Conservation (phyloP, 345 rosid species). For the Eucalyptus cloeziana region DNA sequence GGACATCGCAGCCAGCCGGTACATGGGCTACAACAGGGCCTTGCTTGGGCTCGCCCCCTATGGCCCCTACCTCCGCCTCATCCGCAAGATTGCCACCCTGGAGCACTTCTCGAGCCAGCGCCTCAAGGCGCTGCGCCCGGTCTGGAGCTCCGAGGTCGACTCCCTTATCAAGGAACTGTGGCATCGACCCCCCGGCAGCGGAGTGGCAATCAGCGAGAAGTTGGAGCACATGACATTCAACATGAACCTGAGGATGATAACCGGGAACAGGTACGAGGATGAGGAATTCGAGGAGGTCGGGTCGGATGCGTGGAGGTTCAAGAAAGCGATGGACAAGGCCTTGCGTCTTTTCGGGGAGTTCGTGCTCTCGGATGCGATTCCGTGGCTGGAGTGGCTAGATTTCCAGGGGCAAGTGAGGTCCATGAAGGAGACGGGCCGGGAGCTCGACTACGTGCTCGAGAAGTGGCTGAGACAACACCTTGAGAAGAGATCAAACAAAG, state of each 20-base stretch:
- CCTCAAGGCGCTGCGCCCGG: background rate
- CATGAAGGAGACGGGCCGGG: slow-evolving; percentile 1
- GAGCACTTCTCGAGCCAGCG: background rate
- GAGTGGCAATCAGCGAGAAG: background rate
- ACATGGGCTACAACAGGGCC: background rate
- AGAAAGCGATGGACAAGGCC: background rate
- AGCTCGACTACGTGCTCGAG: background rate
- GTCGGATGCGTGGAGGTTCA: background rate
- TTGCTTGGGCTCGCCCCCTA: background rate
- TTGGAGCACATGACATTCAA: background rate
- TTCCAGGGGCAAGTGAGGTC: slow-evolving; percentile 4
- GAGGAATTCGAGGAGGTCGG: background rate
- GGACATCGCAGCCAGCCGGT: background rate
- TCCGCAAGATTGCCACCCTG: background rate
- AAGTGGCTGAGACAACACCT: slow-evolving; percentile 2
- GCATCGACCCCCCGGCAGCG: background rate
- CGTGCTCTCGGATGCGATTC: slow-evolving; percentile 1
- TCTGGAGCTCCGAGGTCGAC: background rate
- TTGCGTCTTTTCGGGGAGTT: background rate
- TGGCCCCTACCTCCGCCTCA: background rate
- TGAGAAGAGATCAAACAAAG: background rate
- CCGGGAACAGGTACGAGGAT: background rate
- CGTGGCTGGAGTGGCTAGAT: background rate
- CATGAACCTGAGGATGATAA: background rate
- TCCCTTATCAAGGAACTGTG: background rate